Base-by-base conservation (phyloP, 2,329 filamentous ascomycete genomes). In the Fusarium sp. region DNA sequence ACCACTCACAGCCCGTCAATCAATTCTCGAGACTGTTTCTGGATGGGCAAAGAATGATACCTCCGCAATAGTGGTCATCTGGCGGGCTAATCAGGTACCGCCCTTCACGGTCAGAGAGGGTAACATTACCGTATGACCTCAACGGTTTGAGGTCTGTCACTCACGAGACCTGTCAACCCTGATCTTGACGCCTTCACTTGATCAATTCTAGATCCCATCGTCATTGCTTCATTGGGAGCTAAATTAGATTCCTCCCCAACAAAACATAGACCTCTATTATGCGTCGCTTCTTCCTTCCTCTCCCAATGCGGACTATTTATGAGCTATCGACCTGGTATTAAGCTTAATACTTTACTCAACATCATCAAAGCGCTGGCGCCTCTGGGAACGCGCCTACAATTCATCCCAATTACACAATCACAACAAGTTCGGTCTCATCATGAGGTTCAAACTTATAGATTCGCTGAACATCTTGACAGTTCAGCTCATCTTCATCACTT, bases 141-240 rank as follows among this genome's bases (percentile, higher is more conserved):
- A 69, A 67, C 73, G 34, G 45, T 70, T 65, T 51, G 53, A 37
- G 32, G 32, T 46, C 34, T 47, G 42, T 49, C 41, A 29, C 66
- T 71, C 73, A 75, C 73, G 73, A 70, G 73, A 74, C 73, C 62
- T 60, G 41, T 29, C 64, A 65, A 70, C 42, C 68, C 47, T 59
- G 62, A 59, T 64, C 62, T 70, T 53, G 34, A 70, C 51, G 47
- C 55, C 42, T 70, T 70, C 67, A 68, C 45, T 70, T 69, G 40
- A 71, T 68, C 51, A 54, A 53, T 41, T 55, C 24, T 22, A 55
- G 22, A 40, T 46, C 44, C 32, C 25, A 44, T 49, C 59, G 44
- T 53, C 52, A 56, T 54, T 61, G n/a, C 32, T 24, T 63, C 27
- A 30, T 34, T 46, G 13, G 13, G 30, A 32, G 47, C 53, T 57